These are phyloP conservation scores for Kitagawia praeruptora DNA, from an alignment of 129 eudicot genomes.

Conservation along the genomic window DNA sequence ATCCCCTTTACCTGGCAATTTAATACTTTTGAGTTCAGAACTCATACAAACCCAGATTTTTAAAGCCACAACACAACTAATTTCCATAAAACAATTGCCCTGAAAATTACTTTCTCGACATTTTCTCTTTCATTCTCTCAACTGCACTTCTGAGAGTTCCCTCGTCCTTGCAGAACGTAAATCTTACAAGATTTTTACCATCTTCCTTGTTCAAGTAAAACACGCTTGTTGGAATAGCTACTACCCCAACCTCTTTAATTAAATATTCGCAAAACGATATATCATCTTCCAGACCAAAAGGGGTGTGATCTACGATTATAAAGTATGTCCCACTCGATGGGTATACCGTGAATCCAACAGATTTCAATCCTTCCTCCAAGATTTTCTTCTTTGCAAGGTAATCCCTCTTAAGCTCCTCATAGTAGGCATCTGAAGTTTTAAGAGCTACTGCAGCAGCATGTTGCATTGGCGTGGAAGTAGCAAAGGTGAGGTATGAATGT, in stretches of 20 bases:
- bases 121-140: constrained; percentile 76
- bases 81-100: not conserved
- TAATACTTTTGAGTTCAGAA: not conserved
- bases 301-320: constrained; percentile 90
- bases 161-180: constrained; percentile 95
- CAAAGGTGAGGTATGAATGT: constrained; percentile 85
- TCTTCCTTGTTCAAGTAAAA: constrained; percentile 82
- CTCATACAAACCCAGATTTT: not conserved
- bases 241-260: constrained; percentile 97
- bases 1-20: not conserved
- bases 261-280: constrained; percentile 80
- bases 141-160: constrained; percentile 83
- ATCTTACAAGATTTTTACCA: constrained; percentile 87
- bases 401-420: constrained; percentile 58
- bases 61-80: constrained; percentile 2
- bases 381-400: constrained; percentile 71
- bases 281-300: constrained; percentile 69
- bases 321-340: constrained; percentile 97
- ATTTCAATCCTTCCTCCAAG: constrained; percentile 71
- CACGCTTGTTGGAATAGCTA: constrained; percentile 96
- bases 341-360: constrained; percentile 73
- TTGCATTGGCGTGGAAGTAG: constrained; percentile 97
- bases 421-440: constrained; percentile 68
- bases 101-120: constrained; percentile 24
- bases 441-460: constrained; percentile 70